Evolutionary conservation across 2,329 filamentous ascomycete species (phyloP), one percentile per base, ranked within the genome.

Genomic region (Keithomyces neogunnii): DNA sequence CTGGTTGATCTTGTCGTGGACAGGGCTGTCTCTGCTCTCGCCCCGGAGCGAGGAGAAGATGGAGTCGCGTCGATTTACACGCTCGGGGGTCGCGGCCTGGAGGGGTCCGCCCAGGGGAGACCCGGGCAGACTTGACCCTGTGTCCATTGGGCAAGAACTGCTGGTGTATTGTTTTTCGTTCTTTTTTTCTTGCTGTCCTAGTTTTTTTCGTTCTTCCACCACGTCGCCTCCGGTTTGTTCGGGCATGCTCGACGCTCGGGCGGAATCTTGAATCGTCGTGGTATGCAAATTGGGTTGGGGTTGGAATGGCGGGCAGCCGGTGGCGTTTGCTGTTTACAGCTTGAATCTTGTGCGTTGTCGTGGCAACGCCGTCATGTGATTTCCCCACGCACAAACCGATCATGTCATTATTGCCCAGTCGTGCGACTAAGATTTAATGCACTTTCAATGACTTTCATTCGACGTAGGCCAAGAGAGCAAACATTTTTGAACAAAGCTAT

Each of bases 1-100:
- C 66, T 87, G 85, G 62, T 80, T 82, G 55, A 88, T 85, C 62
- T 83, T 81, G 54, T 85, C 80, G 59, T 82, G 74, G 5, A 87
- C 82, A 28, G 80, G 80, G 59, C 78, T 81, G 54, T 82, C 79
- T 56, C 80, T 75, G 51, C 68, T 67, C 52, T 69, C 70, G 61
- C 54, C 62, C 56, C 63, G 66, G 44, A 59, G 60, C 39, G 69
- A 62, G 30, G 67, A 61, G 57, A 71, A 65, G 50, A 69, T 57
- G 50, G 67, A 61, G 13, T 69, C 67, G 38, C 68, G 63, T 50
- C 67, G 64, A 62, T 86, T 85, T 53, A 79, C 74, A 60, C 83
- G 82, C 59, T 86, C 82, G 8, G 83, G 81, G 26, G 84, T 84
- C 48, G 79, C 71, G 36, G 76, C 71, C 56, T 81, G 79, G 47